A percentile compares a stretch with the other conserved stretches of the same genome.
These are phyloP conservation scores for Nemania serpens DNA, from an alignment of 2,329 filamentous ascomycete species.

Conservation along the genomic window DNA sequence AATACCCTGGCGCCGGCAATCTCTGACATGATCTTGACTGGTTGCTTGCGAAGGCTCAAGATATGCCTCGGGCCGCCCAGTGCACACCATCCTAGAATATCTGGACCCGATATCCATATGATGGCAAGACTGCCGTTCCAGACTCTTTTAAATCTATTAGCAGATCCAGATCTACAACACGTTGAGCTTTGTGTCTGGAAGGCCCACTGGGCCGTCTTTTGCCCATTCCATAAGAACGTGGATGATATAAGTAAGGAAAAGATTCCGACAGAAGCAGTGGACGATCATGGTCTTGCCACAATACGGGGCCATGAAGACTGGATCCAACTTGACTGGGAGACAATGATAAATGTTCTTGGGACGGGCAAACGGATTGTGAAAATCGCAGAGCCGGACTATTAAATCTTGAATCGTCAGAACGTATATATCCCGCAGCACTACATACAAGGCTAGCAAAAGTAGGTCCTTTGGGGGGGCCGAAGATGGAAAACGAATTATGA, in stretches of 20 bases:
- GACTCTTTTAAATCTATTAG: slow-evolving; percentile 48
- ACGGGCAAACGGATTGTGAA: slow-evolving; percentile 19
- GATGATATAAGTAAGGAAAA: slow-evolving; percentile 17
- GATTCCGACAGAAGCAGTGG: slow-evolving; percentile 26
- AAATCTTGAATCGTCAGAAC: neutral
- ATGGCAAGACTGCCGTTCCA: slow-evolving; percentile 39
- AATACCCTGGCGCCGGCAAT: slow-evolving; percentile 35
- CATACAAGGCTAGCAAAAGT: neutral
- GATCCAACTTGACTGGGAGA: slow-evolving; percentile 25
- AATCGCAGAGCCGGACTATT: slow-evolving; percentile 20
- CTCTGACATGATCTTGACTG: slow-evolving; percentile 40
- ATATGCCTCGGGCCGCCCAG: slow-evolving; percentile 35
- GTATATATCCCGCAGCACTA: too few relatives aligned
- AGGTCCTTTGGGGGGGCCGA: neutral
- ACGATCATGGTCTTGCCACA: slow-evolving; percentile 31
- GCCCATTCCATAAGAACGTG: slow-evolving; percentile 45
- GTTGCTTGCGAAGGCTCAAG: slow-evolving; percentile 34
- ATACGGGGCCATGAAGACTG: slow-evolving; percentile 24
- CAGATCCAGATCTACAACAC: slow-evolving; percentile 51
- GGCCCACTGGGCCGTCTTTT: slow-evolving; percentile 47
- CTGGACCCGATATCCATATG: slow-evolving; percentile 27
- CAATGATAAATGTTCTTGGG: slow-evolving; percentile 18
- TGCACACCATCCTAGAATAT: slow-evolving; percentile 17
- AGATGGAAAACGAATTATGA: neutral
- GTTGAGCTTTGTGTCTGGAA: slow-evolving; percentile 46